These are phyloP conservation scores for Bryoglossum gracile DNA, from an alignment of 495 filamentous ascomycete species.

Conservation along the genomic window DNA sequence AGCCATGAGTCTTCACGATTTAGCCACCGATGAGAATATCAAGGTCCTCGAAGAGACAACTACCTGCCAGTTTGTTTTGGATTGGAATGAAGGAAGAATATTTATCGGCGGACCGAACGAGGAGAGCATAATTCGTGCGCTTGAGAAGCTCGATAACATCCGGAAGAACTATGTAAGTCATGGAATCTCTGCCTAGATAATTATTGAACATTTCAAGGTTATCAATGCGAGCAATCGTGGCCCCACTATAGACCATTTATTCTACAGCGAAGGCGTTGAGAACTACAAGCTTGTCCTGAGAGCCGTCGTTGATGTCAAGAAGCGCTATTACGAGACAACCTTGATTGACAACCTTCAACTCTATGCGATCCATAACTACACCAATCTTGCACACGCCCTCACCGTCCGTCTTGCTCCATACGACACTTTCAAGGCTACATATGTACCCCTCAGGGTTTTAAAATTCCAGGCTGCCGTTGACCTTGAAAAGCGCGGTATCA, in stretches of 20 bases:
- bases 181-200: not conserved
- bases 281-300: constrained; percentile 30
- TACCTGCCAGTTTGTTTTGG: constrained; percentile 22
- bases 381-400: constrained; percentile 5
- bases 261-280: constrained; percentile 32
- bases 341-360: constrained; percentile 16
- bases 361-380: not conserved
- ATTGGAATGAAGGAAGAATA: constrained; percentile 23
- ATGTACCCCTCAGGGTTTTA: not conserved
- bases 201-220: constrained; percentile 6
- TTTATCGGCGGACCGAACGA: constrained; percentile 29
- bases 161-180: constrained; percentile 30
- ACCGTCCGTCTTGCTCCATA: constrained; percentile 12
- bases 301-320: constrained; percentile 18
- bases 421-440: not conserved
- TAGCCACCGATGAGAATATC: constrained; percentile 21
- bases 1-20: not conserved
- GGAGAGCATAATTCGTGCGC: constrained; percentile 18
- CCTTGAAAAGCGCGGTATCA: not conserved
- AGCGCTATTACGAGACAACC: constrained; percentile 20
- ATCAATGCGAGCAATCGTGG: not conserved
- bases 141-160: constrained; percentile 32
- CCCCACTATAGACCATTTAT: constrained; percentile 21
- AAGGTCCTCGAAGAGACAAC: constrained; percentile 23
- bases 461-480: not conserved